These are phyloP conservation scores for Nicotiana rustica DNA, from an alignment of 305 asterid species.

Conservation along the genomic window DNA sequence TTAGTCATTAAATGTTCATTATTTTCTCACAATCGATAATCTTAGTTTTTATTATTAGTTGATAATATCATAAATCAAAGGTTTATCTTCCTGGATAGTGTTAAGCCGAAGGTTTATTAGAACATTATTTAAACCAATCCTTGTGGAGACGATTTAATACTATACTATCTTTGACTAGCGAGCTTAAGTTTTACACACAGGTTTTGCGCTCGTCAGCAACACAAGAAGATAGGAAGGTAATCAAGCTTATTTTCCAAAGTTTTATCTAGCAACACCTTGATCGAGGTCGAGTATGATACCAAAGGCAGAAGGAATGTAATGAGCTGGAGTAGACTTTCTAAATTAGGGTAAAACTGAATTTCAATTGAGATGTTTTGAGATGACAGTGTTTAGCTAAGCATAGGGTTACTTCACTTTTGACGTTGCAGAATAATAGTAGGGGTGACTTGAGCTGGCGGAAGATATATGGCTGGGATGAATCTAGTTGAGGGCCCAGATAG, in stretches of 20 bases:
- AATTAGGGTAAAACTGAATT: not conserved
- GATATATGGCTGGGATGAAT: not conserved
- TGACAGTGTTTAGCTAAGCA: slow-evolving; percentile 12
- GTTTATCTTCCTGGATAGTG: no score
- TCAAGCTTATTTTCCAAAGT: not conserved
- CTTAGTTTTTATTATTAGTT: no score
- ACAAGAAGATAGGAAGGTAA: not conserved
- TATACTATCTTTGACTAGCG: no score
- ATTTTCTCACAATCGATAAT: no score
- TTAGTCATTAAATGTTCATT: no score
- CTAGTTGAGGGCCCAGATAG: not conserved
- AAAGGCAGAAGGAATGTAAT: slow-evolving; percentile 8
- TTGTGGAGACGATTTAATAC: no score
- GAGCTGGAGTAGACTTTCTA: not conserved
- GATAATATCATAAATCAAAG: no score
- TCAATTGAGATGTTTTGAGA: not conserved
- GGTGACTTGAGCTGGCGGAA: slow-evolving; percentile 9
- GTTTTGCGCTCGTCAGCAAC: no score
- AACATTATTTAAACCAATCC: no score
- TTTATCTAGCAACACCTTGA: not conserved
- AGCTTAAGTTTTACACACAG: no score
- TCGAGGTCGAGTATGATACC: not conserved
- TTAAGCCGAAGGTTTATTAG: no score
- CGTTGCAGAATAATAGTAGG: not conserved
- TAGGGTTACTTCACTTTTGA: not conserved